Evolutionary conservation across 2,329 filamentous ascomycete species (phyloP), one percentile per base, ranked within the genome.

Genomic region (Lachnellula hyalina): DNA sequence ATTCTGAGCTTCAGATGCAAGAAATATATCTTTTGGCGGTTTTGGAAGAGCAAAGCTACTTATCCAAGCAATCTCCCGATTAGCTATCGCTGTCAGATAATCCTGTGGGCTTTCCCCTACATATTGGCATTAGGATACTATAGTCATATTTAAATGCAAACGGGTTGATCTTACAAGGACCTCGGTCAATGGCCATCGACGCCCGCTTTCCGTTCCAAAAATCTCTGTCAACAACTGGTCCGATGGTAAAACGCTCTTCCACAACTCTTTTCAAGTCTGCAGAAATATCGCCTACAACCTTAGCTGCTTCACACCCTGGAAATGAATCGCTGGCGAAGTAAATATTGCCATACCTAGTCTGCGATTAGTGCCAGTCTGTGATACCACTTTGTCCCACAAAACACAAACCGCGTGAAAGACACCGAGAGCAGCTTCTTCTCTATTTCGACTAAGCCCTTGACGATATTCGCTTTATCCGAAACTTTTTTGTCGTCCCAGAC

Each of bases 161-260:
- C 12, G 40, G 44, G 56, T 52, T 55, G 47, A 49, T 53, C 69
- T 54, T 62, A 74, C 72, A 75, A 47, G 72, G 73, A n/a, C 73
- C 72, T 45, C 71, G 66, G 59, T 74, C 68, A 52, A 72, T 65
- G 32, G 58, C 36, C 65, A 72, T 71, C 7, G 41, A 55, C 42
- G 65, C 63, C 44, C 70, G 66, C 58, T 72, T 64, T 52, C 65
- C 65, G 6, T 63, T 63, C 73, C 69, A 74, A 58, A 71, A 72
- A 15, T 56, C 59, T 50, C 58, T 64, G 19, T 68, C 63, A 15
- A 67, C 67, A 34, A 70, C 66, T 55, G 72, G 72, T 2, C 71
- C 71, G 54, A 75, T 72, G 28, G 57, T 63, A 52, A 73, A 75
- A 42, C 61, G 67, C 38, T 63, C 58, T 51, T 56, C 57, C 17